A percentile compares a stretch with the other conserved stretches of the same genome.
Conservation (phyloP, 306 rosid genomes). For the Cercis canadensis region DNA sequence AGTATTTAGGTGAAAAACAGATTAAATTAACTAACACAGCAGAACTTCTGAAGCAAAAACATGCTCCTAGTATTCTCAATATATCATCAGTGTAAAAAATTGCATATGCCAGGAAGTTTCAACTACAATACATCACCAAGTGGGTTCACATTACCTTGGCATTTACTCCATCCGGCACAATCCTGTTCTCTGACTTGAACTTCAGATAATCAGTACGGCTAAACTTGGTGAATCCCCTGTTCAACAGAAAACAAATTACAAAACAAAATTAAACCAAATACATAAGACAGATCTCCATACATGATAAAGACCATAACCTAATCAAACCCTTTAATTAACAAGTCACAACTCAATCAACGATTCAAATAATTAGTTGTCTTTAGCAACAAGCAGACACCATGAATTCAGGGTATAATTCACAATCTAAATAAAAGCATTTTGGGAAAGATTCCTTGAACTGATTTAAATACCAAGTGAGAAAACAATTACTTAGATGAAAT, state of each 20-base stretch:
- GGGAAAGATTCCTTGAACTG: not conserved
- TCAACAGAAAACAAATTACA: constrained; percentile 11
- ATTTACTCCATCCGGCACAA: constrained; percentile 73
- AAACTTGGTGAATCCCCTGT: constrained; percentile 83
- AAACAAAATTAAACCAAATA: not conserved
- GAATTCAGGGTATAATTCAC: not conserved
- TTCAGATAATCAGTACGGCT: constrained; percentile 63
- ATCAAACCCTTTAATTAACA: not conserved
- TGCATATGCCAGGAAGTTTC: not conserved
- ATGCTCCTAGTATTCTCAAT: not conserved
- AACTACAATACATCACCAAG: not conserved
- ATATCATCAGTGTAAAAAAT: not conserved
- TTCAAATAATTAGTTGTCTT: not conserved
- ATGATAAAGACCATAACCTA: not conserved
- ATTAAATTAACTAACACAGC: not conserved
- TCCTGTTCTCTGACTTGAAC: constrained; percentile 61
- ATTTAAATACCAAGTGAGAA: not conserved
- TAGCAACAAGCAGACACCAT: not conserved
- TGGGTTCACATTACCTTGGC: constrained; percentile 62
- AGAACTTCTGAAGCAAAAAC: not conserved
- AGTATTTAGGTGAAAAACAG: not conserved
- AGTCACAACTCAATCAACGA: not conserved
- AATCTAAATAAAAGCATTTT: not conserved
- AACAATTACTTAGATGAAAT: not conserved
- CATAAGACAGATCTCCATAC: not conserved